Conservation (phyloP, 2,329 filamentous ascomycete genomes). For the Fusarium subglutinans region DNA sequence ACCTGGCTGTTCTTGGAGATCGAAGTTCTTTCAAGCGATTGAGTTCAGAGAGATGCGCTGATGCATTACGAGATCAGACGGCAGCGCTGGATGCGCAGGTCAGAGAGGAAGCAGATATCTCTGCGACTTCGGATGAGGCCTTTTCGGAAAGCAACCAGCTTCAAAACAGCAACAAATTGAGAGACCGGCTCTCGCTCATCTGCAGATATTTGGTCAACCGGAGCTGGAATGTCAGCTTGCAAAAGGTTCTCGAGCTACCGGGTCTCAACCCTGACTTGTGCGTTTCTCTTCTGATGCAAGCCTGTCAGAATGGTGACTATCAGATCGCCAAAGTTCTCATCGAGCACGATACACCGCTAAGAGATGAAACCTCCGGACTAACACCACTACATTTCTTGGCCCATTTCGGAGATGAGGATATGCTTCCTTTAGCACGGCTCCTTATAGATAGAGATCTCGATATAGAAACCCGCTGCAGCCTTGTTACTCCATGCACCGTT, state of each 20-base stretch:
- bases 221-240: neutral
- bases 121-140: neutral
- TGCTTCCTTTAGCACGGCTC: neutral
- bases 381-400: neutral
- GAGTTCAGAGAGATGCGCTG: neutral
- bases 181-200: rapidly evolving
- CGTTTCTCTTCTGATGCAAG: neutral
- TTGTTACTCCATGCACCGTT: neutral
- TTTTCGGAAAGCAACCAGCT: neutral
- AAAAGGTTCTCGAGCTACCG: rapidly evolving
- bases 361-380: neutral
- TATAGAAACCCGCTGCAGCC: neutral
- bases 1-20: neutral
- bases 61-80: neutral
- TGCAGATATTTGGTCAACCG: neutral
- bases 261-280: neutral
- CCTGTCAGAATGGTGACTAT: neutral
- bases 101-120: neutral
- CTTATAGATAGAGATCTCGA: neutral
- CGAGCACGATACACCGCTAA: neutral
- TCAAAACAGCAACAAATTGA: too few relatives aligned
- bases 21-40: neutral
- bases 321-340: neutral
- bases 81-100: rapidly evolving
- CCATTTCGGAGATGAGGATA: neutral